Base-by-base conservation (phyloP, 306 rosid species). In the Echinosophora koreensis region DNA sequence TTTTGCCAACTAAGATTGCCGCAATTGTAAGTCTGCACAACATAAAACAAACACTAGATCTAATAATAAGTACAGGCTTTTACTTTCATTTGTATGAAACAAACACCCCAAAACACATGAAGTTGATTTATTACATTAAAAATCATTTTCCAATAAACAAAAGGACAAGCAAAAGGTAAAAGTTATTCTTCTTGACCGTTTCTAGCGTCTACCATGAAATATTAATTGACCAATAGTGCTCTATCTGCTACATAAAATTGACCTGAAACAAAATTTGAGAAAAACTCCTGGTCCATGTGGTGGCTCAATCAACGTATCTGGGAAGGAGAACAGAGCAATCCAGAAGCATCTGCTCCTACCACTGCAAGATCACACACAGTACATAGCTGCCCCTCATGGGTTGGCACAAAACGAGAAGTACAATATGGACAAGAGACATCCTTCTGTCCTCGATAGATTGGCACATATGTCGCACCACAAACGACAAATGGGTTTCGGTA, bases 391-490 rank as follows among this genome's bases (percentile, higher is more conserved):
- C 97, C 98, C 79, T 90, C 92, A 79, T 94, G 94, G 79, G 71
- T 63, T 50, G 90, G 90, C 87, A 94, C 97, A 78, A 92, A 94
- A 73, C 97, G 93, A 8, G 97, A 85, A 80, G 85, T 84, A 76
- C 98, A 94, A 44, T 87, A 94, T 0, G 98, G 93, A 87, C 98
- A 94, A 63, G 90, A 86, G 13, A 84, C 88, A 58, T 94, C 97
- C 86, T 87, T 94, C 88, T 94, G 97, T 62, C 97, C 98, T 16
- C 96, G 87, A 55, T 94, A 94, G 67, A 94, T 92, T 8, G 97
- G 98, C 55, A 92, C 90, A 38, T 92, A 90, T 9, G 98, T 94
- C 3, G 97, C 93, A n/a, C 98, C 97, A 71, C 98, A 94, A 74
- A 71, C 81, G 73, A 94, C 98, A 84, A 94, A 94, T 17, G 98